Evolutionary conservation across 2,329 filamentous ascomycete species (phyloP), one percentile per base, ranked within the genome.

Genomic region (Shiraia bambusicola): DNA sequence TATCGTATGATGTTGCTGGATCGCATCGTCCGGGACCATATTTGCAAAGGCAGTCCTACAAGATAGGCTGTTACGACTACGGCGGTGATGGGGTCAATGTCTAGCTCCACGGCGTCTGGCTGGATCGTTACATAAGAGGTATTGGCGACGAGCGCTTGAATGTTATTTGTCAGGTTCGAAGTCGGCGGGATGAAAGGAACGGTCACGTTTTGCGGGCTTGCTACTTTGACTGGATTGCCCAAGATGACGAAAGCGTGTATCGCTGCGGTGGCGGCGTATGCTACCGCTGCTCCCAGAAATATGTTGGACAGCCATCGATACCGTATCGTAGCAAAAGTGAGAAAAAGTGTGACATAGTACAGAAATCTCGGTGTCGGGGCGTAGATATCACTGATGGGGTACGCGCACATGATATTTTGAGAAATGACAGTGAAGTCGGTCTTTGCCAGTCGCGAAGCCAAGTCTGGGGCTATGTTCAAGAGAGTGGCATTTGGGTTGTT

Each of bases 11-110:
- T 42, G 32, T 28, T 28, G 22, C 43, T 44, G 6, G 42, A 40
- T n/a, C 42, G 42, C 40, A 44, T 42, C 2, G 43, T 50, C n/a
- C 47, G 37, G n/a, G 43, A 50, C 43, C 43, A 50, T 11, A 50
- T 38, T 25, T 47, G 43, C 12, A 49, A 25, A 1, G 47, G 42
- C 12, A 43, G 24, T 1, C 47, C 47, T 10, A 50, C 40, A 2
- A 47, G 34, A 15, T 45, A 50, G 8, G 42, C 42, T 10, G 42
- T 41, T 2, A 46, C 47, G 9, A 50, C 47, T 7, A 47, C 34
- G 9, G 42, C 47, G 4, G 40, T 50, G 26, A 47, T 50, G 26
- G 47, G 40, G 15, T 50, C 47, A 15, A 50, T 50, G 30, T 50
- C 42, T 8, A 50, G 40, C n/a, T 47, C 47, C 3, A 46, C 47